Evolutionary conservation across 768 basidiomycete species (phyloP), one percentile per base, ranked within the genome.

Genomic region (Lactarius sp.): DNA sequence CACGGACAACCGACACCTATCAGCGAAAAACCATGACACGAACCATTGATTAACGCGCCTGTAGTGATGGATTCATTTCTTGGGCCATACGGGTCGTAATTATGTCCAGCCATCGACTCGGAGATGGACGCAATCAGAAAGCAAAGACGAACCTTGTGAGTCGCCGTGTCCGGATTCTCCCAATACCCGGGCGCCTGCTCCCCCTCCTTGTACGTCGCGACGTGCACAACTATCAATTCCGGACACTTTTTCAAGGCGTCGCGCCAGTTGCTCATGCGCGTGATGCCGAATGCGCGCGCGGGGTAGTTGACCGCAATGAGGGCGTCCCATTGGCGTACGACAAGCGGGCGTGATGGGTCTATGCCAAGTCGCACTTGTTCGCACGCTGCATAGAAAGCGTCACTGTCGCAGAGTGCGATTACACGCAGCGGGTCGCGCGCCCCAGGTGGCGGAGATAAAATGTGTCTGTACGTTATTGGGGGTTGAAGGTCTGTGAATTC

Each of bases 241-340:
- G 96, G 95, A 73, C 95, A 98, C 67, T 85, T 83, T 74, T 89
- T 86, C 75, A 85, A 81, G 7, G 96, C 92, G 52, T 95, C 91
- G 70, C 86, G 81, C 62, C 86, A 77, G 72, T 85, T 87, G 74
- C 87, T 88, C 85, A 93, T 91, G 52, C 96, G 78, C n/a, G 92
- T 91, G 69, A 99, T 95, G 5, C 95, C 96, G 71, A 83, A 98
- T 70, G 85, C 85, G 66, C 97, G 83, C 0, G 97, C 96, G 5
- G 94, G 87, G 71, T 99, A 98, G 75, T 95, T 98, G 66, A 98
- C 89, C 0, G 97, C 97, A 62, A 99, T 98, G 58, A 95, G 72
- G 16, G 84, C 79, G 51, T 90, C 84, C 94, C 94, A 95, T 67
- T 96, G 94, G 50, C 87, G 80, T 6, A 94, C 92, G 6, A 92